Base-by-base conservation (phyloP, 352 stramenopile species). In the Aphanomyces cochlioides region DNA sequence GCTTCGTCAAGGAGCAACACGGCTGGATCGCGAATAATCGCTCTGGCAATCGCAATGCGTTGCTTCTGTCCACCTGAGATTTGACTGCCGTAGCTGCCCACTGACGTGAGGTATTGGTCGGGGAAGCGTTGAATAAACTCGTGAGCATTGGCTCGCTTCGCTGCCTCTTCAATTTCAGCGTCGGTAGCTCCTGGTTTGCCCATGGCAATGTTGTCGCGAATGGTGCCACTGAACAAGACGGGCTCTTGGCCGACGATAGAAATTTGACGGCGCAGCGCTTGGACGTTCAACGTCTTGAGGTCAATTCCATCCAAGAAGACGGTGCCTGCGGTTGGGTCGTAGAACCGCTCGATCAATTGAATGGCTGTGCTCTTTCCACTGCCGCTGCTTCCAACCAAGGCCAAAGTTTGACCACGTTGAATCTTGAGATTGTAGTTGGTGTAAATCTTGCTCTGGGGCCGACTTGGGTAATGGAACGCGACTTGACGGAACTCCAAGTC, bases 1-100 rank as follows among this genome's bases (percentile, higher is more conserved):
- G 92, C 92, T 69, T 98, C 92, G 74, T 98, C 93, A n/a, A 98
- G 60, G 5, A 98, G 61, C 64, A 98, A 78, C 12, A 98, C 74
- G 53, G 70, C 76, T 3, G 92, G 88, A 45, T 97, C 86, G 45
- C 90, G 83, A 6, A 98, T 68, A n/a, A 98, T 78, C 4, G 90
- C 90, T 40, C 96, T 82, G 4, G 95, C 93, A 60, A 99, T 97
- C 6, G 90, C 89, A 66, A 98, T 89, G 1, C 95, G 79, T 64
- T 87, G 81, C 72, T 79, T 76, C 60, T 90, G 83, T 45, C 83
- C 79, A 1, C 82, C 82, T 0, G 76, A 84, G 7, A 90, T 28
- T 40, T 86, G 96, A 40, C 97, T 74, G 7, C 96, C 96, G 8
- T 94, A 84, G 76, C 97, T 85, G 19, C 96, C 93, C 13, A 99